Evolutionary conservation across 805 yeast species (phyloP).

Genomic region (Pichia pseudocactophila): DNA sequence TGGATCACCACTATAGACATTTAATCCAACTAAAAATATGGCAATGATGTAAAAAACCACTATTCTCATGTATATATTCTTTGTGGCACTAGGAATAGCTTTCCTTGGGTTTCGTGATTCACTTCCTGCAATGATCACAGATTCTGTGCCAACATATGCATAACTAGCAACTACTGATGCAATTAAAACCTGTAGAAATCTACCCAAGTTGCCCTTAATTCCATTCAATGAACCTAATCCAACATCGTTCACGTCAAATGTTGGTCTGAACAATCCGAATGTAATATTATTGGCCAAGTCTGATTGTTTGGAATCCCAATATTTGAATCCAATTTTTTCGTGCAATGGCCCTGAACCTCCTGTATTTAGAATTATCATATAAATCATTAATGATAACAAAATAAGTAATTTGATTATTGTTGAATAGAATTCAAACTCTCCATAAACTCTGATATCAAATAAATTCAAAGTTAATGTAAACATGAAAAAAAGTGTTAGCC

Average conservation of each 20-base stretch:
- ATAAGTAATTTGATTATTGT: constrained; percentile 49
- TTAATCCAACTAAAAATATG: constrained; percentile 60
- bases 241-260: constrained; percentile 54
- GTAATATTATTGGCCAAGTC: constrained; percentile 38
- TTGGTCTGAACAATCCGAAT: constrained; percentile 68
- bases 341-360: constrained; percentile 44
- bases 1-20: constrained; percentile 73
- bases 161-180: constrained; percentile 60
- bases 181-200: constrained; percentile 50
- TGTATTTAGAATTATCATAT: constrained; percentile 55
- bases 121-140: constrained; percentile 76
- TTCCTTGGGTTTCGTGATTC: constrained; percentile 77
- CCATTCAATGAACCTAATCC: constrained; percentile 50
- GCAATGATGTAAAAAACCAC: constrained; percentile 56
- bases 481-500: constrained; percentile 51
- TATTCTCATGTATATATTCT: constrained; percentile 64
- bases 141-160: constrained; percentile 76
- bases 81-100: constrained; percentile 70
- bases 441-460: constrained; percentile 62
- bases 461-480: constrained; percentile 43
- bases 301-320: constrained; percentile 52
- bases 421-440: constrained; percentile 61
- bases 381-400: constrained; percentile 45
- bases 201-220: constrained; percentile 50
- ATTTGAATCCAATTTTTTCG: constrained; percentile 51